phyloP scores from a whole-genome alignment of 73 alveolate species.

The Paramecium tetraurelia region DNA sequence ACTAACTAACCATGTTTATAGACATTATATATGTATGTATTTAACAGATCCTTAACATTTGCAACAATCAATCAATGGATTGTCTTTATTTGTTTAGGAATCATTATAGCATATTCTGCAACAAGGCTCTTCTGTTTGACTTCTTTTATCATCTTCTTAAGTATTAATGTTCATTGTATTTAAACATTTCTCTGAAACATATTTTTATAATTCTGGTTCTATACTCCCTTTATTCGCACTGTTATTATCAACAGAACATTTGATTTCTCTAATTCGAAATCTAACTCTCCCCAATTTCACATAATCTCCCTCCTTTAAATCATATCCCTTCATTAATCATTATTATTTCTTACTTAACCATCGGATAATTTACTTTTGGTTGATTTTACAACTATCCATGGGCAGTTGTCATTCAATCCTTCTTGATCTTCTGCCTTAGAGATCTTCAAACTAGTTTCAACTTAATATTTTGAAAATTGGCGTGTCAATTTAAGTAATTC shows the following conservation, averaged over 20 bases:
- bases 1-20: conserved; percentile 84
- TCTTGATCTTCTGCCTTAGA: conserved; percentile 26
- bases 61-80: conserved; percentile 53
- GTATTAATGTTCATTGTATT: not conserved
- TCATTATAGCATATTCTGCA: conserved; percentile 46
- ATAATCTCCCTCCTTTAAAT: conserved; percentile 76
- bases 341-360: not conserved
- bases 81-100: not conserved
- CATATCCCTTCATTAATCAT: conserved; percentile 61
- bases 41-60: conserved; percentile 60
- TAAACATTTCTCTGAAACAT: conserved; percentile 17
- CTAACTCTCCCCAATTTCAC: conserved; percentile 77
- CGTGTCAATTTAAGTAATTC: not conserved
- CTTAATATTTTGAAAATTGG: not conserved
- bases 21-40: conserved; percentile 76
- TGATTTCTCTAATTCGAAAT: conserved; percentile 71
- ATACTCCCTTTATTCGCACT: not conserved
- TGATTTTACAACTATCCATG: conserved; percentile 62
- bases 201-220: conserved; percentile 8
- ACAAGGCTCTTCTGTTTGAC: not conserved
- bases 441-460: not conserved
- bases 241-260: not conserved
- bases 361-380: conserved; percentile 28
- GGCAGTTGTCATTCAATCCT: conserved; percentile 57
- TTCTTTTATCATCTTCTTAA: conserved; percentile 1